Evolutionary conservation across 208 protist species (phyloP), one percentile per base, ranked within the genome.

Genomic region (Leishmania aethiopica): DNA sequence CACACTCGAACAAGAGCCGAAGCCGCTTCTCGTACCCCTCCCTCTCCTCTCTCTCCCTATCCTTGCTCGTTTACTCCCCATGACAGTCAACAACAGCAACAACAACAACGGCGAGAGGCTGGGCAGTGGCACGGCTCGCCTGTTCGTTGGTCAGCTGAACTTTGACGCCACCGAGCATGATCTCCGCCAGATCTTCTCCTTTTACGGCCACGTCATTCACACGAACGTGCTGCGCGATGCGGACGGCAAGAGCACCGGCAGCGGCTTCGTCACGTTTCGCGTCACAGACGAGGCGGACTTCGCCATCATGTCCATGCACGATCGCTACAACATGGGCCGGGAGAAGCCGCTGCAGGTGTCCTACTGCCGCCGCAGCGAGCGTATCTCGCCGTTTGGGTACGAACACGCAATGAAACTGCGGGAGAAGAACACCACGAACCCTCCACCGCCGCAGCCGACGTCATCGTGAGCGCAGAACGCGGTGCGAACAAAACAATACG

Each of bases 341-440:
- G 93, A 93, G n/a, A 90, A 90, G 77, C 89, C 90, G 51, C 88
- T 94, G 74, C 93, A 96, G 83, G 93, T 96, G 53, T 92, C 88
- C 7, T 96, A 96, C 87, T 93, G 91, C 77, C 85, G 83, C 32
- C 87, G 85, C 60, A 93, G 86, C 32, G 90, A 94, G 49, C 51
- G 81, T 45, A 92, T 94, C 53, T 94, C 91, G 5, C 76, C 85
- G 28, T 96, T 93, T 79, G 93, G 93, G 32, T 87, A 81, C 64
- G 80, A 90, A 72, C 93, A 96, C 79, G 91, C 90, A 40, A 76
- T 89, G 35, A 79, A 89, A 76, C 84, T 94, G 25, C 87, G 89
- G 15, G 83, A 84, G 69, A 86, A 92, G 79, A 94, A 96, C 78
- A 88, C 76, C 62, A 88, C 89, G 0, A 96, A 94, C 77, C 91